Evolutionary conservation across 352 stramenopile genomes (phyloP).

Genomic region (Blastocystis sp.): DNA sequence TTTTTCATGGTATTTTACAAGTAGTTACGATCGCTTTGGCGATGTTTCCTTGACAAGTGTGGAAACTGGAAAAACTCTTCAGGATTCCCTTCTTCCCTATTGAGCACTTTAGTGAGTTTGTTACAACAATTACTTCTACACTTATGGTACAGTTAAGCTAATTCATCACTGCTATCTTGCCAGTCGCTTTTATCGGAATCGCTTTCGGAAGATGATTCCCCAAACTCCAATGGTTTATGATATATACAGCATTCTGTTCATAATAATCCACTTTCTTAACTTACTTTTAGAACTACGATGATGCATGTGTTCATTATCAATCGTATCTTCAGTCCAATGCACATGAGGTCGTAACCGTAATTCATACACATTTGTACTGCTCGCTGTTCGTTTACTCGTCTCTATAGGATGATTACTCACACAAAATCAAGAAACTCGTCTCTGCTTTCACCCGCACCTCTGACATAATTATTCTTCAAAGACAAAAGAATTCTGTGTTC

Average conservation of each 20-base stretch:
- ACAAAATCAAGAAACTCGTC: too few relatives aligned
- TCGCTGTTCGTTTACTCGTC: too few relatives aligned
- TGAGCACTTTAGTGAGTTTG: neutral
- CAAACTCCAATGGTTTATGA: conserved; percentile 85
- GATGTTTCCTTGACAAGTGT: conserved; percentile 19
- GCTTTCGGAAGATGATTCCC: conserved; percentile 71
- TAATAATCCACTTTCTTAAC: neutral
- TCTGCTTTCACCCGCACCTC: too few relatives aligned
- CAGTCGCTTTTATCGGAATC: conserved; percentile 53
- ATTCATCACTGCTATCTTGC: conserved; percentile 46
- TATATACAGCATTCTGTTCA: conserved; percentile 81
- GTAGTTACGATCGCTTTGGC: conserved; percentile 24
- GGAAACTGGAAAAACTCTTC: conserved; percentile 3
- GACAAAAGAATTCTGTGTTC: too few relatives aligned
- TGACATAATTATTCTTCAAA: too few relatives aligned
- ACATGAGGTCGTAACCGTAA: conserved; percentile 71
- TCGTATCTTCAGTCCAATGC: conserved; percentile 81
- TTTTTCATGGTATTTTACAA: neutral
- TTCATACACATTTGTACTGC: neutral
- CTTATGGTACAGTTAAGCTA: conserved; percentile 6
- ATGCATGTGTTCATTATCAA: conserved; percentile 86
- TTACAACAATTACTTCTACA: neutral
- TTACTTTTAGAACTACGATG: conserved; percentile 83
- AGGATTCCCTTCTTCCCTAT: neutral
- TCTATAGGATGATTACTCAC: too few relatives aligned